phyloP scores from a whole-genome alignment of 164 flowering plant species.

The Annona cherimola region DNA sequence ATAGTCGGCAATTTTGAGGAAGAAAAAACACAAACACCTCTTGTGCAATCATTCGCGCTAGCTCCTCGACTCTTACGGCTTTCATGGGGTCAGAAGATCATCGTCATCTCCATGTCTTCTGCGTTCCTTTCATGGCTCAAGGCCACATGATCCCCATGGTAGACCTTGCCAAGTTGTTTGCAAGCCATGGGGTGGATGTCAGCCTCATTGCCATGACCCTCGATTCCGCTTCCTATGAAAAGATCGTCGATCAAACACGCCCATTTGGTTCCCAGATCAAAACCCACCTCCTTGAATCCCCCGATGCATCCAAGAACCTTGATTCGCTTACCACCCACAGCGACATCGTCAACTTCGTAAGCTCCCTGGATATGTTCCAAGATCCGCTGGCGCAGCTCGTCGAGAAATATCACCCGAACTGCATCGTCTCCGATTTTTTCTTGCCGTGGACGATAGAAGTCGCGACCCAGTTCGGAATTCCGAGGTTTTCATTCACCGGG shows the following conservation, averaged over 20 bases:
- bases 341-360: slow-evolving; percentile 20
- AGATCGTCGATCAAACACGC: slow-evolving; percentile 15
- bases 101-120: slow-evolving; percentile 17
- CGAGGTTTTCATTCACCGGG: slow-evolving; percentile 40
- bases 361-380: slow-evolving; percentile 26
- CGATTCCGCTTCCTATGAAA: slow-evolving; percentile 25
- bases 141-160: slow-evolving; percentile 38
- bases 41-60: too few species aligned
- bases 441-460: slow-evolving; percentile 34
- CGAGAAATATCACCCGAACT: slow-evolving; percentile 21
- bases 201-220: slow-evolving; percentile 53
- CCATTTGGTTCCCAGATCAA: slow-evolving; percentile 19
- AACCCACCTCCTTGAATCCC: slow-evolving; percentile 26
- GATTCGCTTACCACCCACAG: slow-evolving; percentile 31
- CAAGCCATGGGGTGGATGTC: slow-evolving; percentile 28
- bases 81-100: slow-evolving; percentile 7
- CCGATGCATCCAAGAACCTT: slow-evolving; percentile 42
- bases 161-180: slow-evolving; percentile 51
- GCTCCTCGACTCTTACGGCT: too few species aligned
- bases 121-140: slow-evolving; percentile 24
- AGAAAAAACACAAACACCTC: too few species aligned
- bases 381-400: slow-evolving; percentile 32
- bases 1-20: too few species aligned
- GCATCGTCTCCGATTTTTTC: slow-evolving; percentile 42
- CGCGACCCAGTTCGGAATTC: slow-evolving; percentile 35